These are phyloP conservation scores for Alternaria alternata DNA, from an alignment of 2,329 filamentous ascomycete species.

Conservation along the genomic window DNA sequence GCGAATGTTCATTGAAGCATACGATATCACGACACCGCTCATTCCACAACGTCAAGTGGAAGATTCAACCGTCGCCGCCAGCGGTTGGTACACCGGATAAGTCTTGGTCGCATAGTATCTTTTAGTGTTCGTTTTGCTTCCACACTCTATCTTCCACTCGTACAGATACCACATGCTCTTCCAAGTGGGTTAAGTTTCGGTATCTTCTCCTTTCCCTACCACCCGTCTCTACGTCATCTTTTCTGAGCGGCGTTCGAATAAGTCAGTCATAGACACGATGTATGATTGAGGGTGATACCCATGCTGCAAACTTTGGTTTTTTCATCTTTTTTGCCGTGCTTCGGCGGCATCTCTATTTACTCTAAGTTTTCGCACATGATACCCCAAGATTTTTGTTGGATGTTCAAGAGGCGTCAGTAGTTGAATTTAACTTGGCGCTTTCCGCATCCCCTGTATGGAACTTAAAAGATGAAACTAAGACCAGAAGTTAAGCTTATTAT, in stretches of 20 bases:
- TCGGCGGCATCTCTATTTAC: neutral
- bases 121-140: neutral
- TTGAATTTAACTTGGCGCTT: neutral
- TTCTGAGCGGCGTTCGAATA: neutral
- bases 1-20: slow-evolving; percentile 77
- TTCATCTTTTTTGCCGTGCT: neutral
- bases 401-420: neutral
- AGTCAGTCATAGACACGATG: neutral
- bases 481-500: neutral
- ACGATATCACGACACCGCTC: slow-evolving; percentile 78
- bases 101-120: neutral
- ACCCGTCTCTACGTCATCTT: neutral
- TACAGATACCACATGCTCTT: neutral
- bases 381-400: slow-evolving; percentile 8
- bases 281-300: neutral
- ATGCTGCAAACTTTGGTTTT: neutral
- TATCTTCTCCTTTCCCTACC: neutral
- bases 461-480: neutral
- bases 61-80: slow-evolving; percentile 31
- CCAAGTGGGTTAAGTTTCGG: neutral
- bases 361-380: slow-evolving; percentile 9
- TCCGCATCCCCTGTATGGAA: neutral
- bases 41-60: slow-evolving; percentile 75
- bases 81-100: slow-evolving; percentile 38
- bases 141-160: neutral